Evolutionary conservation across 768 basidiomycete species (phyloP).

Genomic region (Lactarius sanguifluus): DNA sequence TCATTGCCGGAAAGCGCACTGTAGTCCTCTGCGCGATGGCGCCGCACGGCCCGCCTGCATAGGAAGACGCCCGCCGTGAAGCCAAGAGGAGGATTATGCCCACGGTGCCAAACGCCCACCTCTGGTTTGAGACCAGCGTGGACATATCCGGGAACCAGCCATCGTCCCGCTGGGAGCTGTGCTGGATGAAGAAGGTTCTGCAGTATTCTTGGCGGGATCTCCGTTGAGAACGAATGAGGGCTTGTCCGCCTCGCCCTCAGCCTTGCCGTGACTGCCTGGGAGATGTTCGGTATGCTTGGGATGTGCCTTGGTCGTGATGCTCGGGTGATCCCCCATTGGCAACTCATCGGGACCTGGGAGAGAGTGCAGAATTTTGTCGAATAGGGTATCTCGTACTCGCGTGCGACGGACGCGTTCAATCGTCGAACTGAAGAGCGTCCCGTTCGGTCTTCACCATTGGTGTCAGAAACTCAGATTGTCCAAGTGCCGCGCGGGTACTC

Average conservation of each 20-base stretch:
- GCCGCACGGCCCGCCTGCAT: slow-evolving; percentile 60
- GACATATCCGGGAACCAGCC: slow-evolving; percentile 79
- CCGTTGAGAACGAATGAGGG: slow-evolving; percentile 56
- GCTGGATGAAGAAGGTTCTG: slow-evolving; percentile 28
- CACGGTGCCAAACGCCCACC: slow-evolving; percentile 90
- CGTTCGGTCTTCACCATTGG: slow-evolving; percentile 54
- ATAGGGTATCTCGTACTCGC: slow-evolving; percentile 59
- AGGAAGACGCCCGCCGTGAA: slow-evolving; percentile 72
- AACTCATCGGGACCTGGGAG: slow-evolving; percentile 31
- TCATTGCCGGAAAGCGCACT: no score
- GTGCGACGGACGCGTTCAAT: slow-evolving; percentile 72
- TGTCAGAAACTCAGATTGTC: slow-evolving; percentile 86
- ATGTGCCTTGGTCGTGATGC: slow-evolving; percentile 56
- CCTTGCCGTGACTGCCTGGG: slow-evolving; percentile 80
- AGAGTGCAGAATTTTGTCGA: slow-evolving; percentile 53
- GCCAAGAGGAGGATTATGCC: slow-evolving; percentile 77
- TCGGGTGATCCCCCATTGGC: slow-evolving; percentile 38
- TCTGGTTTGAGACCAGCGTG: slow-evolving; percentile 68
- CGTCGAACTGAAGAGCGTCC: slow-evolving; percentile 87
- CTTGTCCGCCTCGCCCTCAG: slow-evolving; percentile 65
- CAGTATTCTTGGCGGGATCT: slow-evolving; percentile 30
- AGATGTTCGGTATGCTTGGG: slow-evolving; percentile 86
- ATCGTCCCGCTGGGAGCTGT: slow-evolving; percentile 37
- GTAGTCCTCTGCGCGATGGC: slow-evolving; percentile 50
- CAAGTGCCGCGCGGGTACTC: slow-evolving; percentile 90